These are phyloP conservation scores for Colletotrichum sp. DNA, from an alignment of 2,329 filamentous ascomycete genomes.

Conservation along the genomic window DNA sequence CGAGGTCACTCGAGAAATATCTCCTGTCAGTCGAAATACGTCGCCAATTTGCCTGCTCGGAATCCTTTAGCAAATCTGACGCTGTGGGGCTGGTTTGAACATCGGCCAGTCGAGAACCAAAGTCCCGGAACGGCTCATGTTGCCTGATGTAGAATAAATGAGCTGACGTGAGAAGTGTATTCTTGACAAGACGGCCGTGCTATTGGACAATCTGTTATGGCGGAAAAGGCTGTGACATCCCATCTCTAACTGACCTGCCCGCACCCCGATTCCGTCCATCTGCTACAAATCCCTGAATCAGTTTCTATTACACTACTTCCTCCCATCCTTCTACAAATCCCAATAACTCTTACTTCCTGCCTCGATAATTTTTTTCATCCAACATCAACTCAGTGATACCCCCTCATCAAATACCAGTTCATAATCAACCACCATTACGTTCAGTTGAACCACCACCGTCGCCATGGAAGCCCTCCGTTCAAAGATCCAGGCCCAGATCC, in stretches of 20 bases:
- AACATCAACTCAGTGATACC: background rate
- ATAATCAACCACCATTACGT: background rate
- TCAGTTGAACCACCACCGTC: background rate
- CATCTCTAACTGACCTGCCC: background rate
- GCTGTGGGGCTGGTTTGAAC: background rate
- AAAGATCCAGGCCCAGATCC: conserved; percentile 12
- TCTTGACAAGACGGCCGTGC: background rate
- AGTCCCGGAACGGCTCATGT: background rate
- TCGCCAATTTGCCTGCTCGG: background rate
- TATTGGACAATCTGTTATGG: background rate
- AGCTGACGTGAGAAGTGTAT: background rate
- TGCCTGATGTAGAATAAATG: background rate
- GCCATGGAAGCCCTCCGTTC: conserved; percentile 10
- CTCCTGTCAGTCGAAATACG: background rate
- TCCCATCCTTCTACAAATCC: background rate
- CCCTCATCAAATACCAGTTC: background rate
- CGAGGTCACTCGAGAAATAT: background rate
- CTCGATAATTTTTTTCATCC: background rate
- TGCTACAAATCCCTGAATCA: conserved; percentile 1
- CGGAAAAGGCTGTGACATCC: background rate
- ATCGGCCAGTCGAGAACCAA: background rate
- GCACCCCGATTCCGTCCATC: background rate
- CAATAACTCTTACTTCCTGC: background rate
- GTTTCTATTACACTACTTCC: background rate
- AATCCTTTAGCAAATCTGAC: background rate